A percentile compares a stretch with the other conserved stretches of the same genome.
Conservation (phyloP, 2,329 filamentous ascomycete species). For the Colletotrichum sp. region DNA sequence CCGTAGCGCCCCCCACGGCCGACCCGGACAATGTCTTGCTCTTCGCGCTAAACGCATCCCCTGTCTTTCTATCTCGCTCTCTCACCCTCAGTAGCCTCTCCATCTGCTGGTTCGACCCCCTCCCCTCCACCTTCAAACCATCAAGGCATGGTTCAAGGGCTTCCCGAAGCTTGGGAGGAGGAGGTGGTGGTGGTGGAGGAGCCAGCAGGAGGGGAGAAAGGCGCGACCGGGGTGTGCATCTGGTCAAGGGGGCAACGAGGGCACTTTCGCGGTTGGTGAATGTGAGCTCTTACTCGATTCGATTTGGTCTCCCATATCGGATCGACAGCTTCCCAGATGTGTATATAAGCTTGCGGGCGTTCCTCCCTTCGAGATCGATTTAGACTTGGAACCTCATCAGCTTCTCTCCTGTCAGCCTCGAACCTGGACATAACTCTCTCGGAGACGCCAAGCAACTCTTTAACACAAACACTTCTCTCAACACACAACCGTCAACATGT, state of each 20-base stretch:
- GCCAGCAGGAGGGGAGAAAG: background rate
- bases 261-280: constrained; percentile 1
- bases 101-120: background rate
- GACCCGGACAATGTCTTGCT: constrained; percentile 11
- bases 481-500: constrained; percentile 59
- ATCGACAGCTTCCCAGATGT: background rate
- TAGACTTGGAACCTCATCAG: constrained; percentile 7
- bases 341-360: constrained; percentile 21
- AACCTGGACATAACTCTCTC: background rate
- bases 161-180: constrained; percentile 1
- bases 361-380: background rate
- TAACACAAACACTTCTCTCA: background rate
- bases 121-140: background rate
- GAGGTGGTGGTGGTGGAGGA: background rate
- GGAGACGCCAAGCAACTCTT: background rate
- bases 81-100: background rate
- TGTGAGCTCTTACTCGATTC: constrained; percentile 16
- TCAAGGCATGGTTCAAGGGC: background rate
- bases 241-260: background rate
- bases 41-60: constrained; percentile 3
- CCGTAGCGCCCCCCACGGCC: constrained; percentile 15
- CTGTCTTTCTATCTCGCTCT: background rate
- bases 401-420: background rate
- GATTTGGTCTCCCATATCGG: constrained; percentile 9
- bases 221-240: background rate